Conservation (phyloP, 1,139 yeast species). For the Hyphopichia burtonii region DNA sequence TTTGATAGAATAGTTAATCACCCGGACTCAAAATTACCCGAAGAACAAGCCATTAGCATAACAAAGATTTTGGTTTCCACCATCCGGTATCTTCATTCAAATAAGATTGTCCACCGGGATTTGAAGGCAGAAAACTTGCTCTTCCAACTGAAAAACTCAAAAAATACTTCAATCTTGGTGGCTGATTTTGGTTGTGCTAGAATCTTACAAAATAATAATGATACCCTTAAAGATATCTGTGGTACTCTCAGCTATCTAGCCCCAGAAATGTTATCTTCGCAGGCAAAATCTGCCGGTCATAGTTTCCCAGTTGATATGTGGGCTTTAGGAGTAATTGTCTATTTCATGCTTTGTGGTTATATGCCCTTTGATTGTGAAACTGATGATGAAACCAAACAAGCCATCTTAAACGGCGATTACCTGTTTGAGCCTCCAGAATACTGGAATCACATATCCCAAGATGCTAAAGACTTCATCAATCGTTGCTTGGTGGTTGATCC, state of each 20-base stretch:
- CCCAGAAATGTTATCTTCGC: constrained; percentile 53
- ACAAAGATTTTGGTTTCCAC: constrained; percentile 28
- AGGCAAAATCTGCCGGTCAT: constrained; percentile 46
- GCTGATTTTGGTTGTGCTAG: constrained; percentile 74
- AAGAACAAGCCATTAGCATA: constrained; percentile 50
- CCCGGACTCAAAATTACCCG: constrained; percentile 25
- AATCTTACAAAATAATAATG: constrained; percentile 21
- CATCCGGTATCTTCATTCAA: constrained; percentile 28
- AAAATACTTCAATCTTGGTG: constrained; percentile 48
- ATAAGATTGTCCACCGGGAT: constrained; percentile 42
- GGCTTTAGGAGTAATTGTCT: constrained; percentile 75
- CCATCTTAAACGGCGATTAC: constrained; percentile 57
- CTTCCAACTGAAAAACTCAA: constrained; percentile 19
- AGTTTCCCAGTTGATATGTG: constrained; percentile 66
- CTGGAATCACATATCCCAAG: constrained; percentile 53
- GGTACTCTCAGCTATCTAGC: constrained; percentile 81
- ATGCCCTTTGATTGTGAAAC: constrained; percentile 80
- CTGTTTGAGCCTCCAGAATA: constrained; percentile 60
- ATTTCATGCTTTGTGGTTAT: constrained; percentile 72
- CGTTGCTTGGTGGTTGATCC: constrained; percentile 53
- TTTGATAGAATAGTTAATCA: constrained; percentile 57
- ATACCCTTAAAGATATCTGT: constrained; percentile 29
- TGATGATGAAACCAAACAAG: constrained; percentile 65
- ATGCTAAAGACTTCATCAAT: constrained; percentile 60
- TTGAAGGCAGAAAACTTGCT: constrained; percentile 43